These are phyloP conservation scores for Lactarius deliciosus DNA, from an alignment of 768 basidiomycete species.

Conservation along the genomic window DNA sequence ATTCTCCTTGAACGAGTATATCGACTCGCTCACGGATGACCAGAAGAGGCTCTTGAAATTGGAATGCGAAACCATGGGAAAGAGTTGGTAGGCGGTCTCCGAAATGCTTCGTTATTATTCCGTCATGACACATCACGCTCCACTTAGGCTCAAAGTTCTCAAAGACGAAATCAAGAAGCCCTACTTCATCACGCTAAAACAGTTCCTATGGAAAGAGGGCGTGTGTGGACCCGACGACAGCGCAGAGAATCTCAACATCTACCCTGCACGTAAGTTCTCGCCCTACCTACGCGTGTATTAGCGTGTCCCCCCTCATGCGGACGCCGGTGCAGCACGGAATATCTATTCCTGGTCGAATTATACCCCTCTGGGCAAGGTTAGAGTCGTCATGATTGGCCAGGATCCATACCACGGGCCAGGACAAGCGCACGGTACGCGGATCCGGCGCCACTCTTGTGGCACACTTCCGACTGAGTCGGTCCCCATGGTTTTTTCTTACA, in stretches of 20 bases:
- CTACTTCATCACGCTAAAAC: constrained; percentile 73
- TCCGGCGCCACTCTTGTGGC: constrained; percentile 12
- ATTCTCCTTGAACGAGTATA: constrained; percentile 58
- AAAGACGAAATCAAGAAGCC: constrained; percentile 73
- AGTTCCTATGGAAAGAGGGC: constrained; percentile 66
- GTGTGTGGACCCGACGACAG: constrained; percentile 52
- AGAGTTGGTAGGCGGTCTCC: constrained; percentile 55
- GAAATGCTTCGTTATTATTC: neutral
- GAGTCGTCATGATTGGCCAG: constrained; percentile 87
- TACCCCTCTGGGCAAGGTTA: constrained; percentile 80
- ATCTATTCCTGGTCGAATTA: constrained; percentile 88
- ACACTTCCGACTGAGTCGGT: constrained; percentile 6
- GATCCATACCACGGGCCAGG: constrained; percentile 82
- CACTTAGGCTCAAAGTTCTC: constrained; percentile 65
- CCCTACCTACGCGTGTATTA: neutral
- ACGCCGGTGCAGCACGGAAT: constrained; percentile 56
- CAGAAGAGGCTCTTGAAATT: constrained; percentile 58
- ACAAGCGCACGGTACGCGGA: constrained; percentile 76
- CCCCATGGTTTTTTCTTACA: constrained; percentile 3
- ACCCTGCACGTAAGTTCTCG: constrained; percentile 65
- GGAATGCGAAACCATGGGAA: constrained; percentile 72
- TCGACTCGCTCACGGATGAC: constrained; percentile 55
- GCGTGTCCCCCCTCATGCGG: neutral
- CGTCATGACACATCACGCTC: neutral
- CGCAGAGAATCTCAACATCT: constrained; percentile 55